Conservation (phyloP, 2,329 filamentous ascomycete species). For the Phialophora chinensis region DNA sequence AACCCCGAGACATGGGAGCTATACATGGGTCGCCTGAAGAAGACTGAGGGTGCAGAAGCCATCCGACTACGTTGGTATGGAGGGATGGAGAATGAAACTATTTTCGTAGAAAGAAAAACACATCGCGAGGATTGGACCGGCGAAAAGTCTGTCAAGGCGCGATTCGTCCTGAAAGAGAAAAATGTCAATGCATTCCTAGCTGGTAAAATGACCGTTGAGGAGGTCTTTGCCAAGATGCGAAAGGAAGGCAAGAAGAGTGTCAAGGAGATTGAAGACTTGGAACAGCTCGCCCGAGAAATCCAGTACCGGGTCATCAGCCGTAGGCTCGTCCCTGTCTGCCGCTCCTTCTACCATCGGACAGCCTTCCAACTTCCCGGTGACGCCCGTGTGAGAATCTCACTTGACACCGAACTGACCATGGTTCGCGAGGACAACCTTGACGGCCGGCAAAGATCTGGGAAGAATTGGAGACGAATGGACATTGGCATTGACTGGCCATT, state of each 20-base stretch:
- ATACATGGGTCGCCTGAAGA: conserved; percentile 92
- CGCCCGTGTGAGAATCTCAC: conserved; percentile 91
- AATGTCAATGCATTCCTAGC: conserved; percentile 89
- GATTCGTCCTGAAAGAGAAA: conserved; percentile 95
- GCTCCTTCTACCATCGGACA: conserved; percentile 97
- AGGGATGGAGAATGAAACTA: conserved; percentile 91
- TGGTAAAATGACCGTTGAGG: conserved; percentile 81
- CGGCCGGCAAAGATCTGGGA: conserved; percentile 73
- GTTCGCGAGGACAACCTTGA: conserved; percentile 93
- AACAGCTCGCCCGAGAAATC: conserved; percentile 86
- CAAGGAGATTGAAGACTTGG: conserved; percentile 86
- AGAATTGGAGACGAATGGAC: conserved; percentile 96
- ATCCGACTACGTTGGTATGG: conserved; percentile 98
- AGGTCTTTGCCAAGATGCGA: conserved; percentile 94
- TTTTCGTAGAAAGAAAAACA: conserved; percentile 97
- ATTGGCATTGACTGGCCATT: conserved; percentile 97
- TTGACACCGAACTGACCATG: conserved; percentile 96
- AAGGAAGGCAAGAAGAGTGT: conserved; percentile 93
- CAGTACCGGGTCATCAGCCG: conserved; percentile 92
- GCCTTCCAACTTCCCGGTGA: conserved; percentile 97
- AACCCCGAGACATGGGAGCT: conserved; percentile 93
- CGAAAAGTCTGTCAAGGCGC: conserved; percentile 97
- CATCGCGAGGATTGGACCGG: conserved; percentile 99
- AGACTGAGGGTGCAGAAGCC: conserved; percentile 96
- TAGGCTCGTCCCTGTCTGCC: conserved; percentile 84